Evolutionary conservation across 2,329 filamentous ascomycete species (phyloP).

Genomic region (Bipolaris gigantea): DNA sequence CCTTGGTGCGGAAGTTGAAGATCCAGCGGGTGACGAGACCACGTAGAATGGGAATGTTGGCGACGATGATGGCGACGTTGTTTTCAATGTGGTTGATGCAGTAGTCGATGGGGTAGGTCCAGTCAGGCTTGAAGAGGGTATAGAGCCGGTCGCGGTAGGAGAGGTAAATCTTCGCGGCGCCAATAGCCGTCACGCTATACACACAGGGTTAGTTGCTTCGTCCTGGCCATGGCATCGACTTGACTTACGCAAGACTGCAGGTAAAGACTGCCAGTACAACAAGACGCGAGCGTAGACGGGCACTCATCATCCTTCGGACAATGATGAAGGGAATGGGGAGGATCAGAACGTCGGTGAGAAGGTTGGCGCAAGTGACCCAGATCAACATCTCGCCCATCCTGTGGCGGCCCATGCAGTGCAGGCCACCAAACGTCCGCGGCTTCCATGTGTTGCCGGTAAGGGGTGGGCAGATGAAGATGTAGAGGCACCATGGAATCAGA

Average conservation of each 20-base stretch:
- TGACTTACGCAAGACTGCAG: constrained; percentile 44
- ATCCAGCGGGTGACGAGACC: constrained; percentile 47
- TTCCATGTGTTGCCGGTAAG: constrained; percentile 46
- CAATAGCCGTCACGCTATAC: constrained; percentile 43
- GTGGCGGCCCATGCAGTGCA: constrained; percentile 44
- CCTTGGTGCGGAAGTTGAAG: constrained; percentile 42
- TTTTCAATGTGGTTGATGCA: constrained; percentile 49
- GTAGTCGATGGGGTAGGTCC: constrained; percentile 48
- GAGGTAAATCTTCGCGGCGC: constrained; percentile 46
- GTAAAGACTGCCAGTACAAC: constrained; percentile 47
- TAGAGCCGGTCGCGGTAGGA: constrained; percentile 47
- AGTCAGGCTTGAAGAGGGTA: constrained; percentile 41
- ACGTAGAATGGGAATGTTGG: constrained; percentile 47
- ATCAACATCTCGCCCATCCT: constrained; percentile 45
- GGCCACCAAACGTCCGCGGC: constrained; percentile 43
- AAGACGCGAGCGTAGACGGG: constrained; percentile 42
- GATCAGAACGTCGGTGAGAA: constrained; percentile 46
- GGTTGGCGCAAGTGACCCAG: constrained; percentile 47
- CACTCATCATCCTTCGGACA: constrained; percentile 46
- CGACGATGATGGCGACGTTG: constrained; percentile 48
- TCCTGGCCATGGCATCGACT: not conserved
- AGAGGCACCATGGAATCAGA: constrained; percentile 42
- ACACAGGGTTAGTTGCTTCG: constrained; percentile 4
- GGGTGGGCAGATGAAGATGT: constrained; percentile 47
- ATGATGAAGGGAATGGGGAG: constrained; percentile 48